Conservation (phyloP, 257 asterid genomes). For the Linaria vulgaris region DNA sequence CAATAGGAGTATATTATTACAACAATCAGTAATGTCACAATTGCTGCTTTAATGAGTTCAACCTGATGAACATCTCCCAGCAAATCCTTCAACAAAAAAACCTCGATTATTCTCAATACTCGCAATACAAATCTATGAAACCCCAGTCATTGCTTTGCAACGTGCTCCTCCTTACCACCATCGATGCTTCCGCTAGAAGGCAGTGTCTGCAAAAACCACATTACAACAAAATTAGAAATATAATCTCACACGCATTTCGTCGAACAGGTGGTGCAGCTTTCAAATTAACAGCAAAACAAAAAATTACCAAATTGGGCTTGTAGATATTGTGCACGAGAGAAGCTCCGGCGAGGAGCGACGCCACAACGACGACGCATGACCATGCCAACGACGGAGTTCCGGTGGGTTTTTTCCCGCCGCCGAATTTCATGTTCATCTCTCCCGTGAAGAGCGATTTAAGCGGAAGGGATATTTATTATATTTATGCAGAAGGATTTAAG, state of each 20-base stretch:
- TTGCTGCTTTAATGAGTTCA: neutral
- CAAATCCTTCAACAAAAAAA: neutral
- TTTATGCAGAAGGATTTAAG: too few species aligned
- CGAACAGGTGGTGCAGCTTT: slow-evolving; percentile 34
- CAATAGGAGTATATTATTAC: neutral
- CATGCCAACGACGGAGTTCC: slow-evolving; percentile 84
- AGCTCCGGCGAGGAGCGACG: slow-evolving; percentile 80
- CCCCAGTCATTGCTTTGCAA: slow-evolving; percentile 24
- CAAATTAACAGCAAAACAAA: neutral
- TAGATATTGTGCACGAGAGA: slow-evolving; percentile 68
- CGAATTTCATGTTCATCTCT: slow-evolving; percentile 60
- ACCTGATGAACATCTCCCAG: too few species aligned
- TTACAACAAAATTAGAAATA: neutral
- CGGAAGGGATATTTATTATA: too few species aligned
- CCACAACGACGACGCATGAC: slow-evolving; percentile 66
- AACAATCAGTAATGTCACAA: neutral
- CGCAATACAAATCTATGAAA: neutral
- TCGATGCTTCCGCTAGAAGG: slow-evolving; percentile 31
- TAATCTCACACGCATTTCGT: slow-evolving; percentile 34
- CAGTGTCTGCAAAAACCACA: slow-evolving; percentile 36
- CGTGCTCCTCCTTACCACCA: slow-evolving; percentile 29
- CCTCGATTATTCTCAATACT: neutral
- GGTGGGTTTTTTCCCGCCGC: slow-evolving; percentile 71
- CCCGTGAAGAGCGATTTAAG: too few species aligned
- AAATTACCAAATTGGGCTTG: slow-evolving; percentile 71